Base-by-base conservation (phyloP, 176 grass and related monocot genomes). In the Alloteropsis semialata region DNA sequence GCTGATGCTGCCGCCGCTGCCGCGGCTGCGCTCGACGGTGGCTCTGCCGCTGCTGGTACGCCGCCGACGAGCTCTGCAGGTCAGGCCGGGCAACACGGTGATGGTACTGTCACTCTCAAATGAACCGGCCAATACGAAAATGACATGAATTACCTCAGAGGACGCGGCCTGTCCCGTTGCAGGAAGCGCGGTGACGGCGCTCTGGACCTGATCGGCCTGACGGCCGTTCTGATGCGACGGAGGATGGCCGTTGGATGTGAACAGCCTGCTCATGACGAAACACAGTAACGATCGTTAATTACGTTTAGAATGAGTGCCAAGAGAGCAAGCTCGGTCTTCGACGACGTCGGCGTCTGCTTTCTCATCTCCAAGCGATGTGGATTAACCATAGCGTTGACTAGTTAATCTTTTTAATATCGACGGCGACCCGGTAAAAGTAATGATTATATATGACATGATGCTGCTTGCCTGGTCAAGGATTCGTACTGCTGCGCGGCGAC, bases 41-140 rank as follows among this genome's bases (percentile, higher is more conserved):
- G 41, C 67, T 60, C 49, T 76, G 62, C 69, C 3, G 41, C 44
- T 32, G 25, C 66, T 78, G 69, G 78, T 54, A 68, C 33, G 34
- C 48, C 33, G 78, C 41, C 65, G 78, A 81, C 28, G 78, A 81
- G 78, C 78, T 69, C 78, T 81, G 78, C 63, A 80, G n/a, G 77
- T 25, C 30, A 39, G 32, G 67, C 13, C 21, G 22, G 43, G 76
- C 33, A n/a, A 64, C n/a, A 48, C 8, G 8, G 13, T 0, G 22
- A 5, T 24, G 39, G 39, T 24, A 36, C n/a, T 17, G 30, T 10
- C 61, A 38, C 30, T 27, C 0, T 5, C 17, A 59, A 76, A 25
- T 59, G 30, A 48, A 65, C n/a, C 18, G 5, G 10, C 21, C 18
- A 24, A n/a, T 57, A 55, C 54, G 5, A 50, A 18, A 12, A 5